Evolutionary conservation across 2,329 filamentous ascomycete genomes (phyloP), one percentile per base, ranked within the genome.

Genomic region (Lasiodiplodia theobromae): DNA sequence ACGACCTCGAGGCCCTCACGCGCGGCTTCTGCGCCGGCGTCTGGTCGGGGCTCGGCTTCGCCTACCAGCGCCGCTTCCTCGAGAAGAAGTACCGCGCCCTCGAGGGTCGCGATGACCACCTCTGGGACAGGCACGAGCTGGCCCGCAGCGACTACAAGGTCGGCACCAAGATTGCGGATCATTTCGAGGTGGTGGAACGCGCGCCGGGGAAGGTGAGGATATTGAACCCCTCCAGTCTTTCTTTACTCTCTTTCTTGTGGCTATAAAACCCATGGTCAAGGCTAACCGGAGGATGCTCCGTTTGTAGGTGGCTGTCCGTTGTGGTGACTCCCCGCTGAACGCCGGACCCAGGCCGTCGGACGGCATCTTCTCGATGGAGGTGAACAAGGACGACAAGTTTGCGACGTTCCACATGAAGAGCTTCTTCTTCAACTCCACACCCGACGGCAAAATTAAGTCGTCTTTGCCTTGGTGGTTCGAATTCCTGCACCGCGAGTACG

Each of bases 131-230:
- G 66, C 73, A 74, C 65, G 72, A 80, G 57, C 68, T 81, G 66
- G 74, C 71, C 37, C 72, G 71, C 68, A 75, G 72, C 23, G 74
- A 74, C 21, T 81, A 81, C 69, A 34, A 67, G 11, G 74, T 80
- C 2, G 78, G 79, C 4, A 79, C 77, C 2, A 73, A 71, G 44
- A 79, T 81, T 71, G 76, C 74, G 34, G 79, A 81, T 73, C 79
- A 81, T 70, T 81, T 81, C 54, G 79, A 81, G 74, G 79, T 81
- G n/a, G 69, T 81, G 49, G 75, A 79, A 31, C 75, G 78, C 63
- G 71, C 71, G 11, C 69, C 71, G 12, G 74, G 78, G 12, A 80
- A 77, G 77, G 79, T 80, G 71, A 28, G 75, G 67, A 14, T n/a
- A 7, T 2, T 16, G n/a, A n/a, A n/a, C n/a, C n/a, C n/a, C n/a